Evolutionary conservation across 257 asterid species (phyloP), one percentile per base, ranked within the genome.

Genomic region (Buddleja alternifolia): DNA sequence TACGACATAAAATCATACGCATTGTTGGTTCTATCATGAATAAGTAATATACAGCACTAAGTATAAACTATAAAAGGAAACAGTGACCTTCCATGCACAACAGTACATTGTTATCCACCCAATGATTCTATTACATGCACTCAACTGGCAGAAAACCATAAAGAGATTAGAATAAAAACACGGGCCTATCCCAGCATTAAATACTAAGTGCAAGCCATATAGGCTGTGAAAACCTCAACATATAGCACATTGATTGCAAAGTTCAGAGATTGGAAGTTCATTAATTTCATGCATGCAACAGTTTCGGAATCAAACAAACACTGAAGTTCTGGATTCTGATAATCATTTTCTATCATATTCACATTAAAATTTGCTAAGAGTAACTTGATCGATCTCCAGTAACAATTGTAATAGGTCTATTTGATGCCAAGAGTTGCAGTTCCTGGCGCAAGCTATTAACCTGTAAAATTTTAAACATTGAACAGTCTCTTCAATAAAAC

Each of bases 361-460:
- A 57, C 65, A 20, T 42, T n/a, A 67, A 69, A 70, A 50, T 60
- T 24, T 46, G 63, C 51, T 32, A 60, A 70, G n/a, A 70, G 59
- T 67, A 46, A 94, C 98, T 98, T 86, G 99, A 89, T 76, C 78
- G 78, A 64, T 74, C 67, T 62, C 95, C 81, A 12, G 98, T 86
- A 50, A 94, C 88, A 78, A 94, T 82, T 52, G 91, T 88, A 67
- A 86, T 79, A 20, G 91, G 72, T 78, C 90, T 82, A 66, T 71
- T 75, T 56, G 95, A 77, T 60, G 86, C 87, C 81, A 87, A 65
- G 60, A 82, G 75, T 58, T 84, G 90, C 80, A 94, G 86, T 85
- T 89, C 93, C 77, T 89, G 80, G 29, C 97, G 87, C 65, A 94
- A 78, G 71, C 87, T 81, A 72, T 85, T 84, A 63, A 94, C 94